phyloP scores from a whole-genome alignment of 495 filamentous ascomycete genomes.

The Oidiodendron maius region DNA sequence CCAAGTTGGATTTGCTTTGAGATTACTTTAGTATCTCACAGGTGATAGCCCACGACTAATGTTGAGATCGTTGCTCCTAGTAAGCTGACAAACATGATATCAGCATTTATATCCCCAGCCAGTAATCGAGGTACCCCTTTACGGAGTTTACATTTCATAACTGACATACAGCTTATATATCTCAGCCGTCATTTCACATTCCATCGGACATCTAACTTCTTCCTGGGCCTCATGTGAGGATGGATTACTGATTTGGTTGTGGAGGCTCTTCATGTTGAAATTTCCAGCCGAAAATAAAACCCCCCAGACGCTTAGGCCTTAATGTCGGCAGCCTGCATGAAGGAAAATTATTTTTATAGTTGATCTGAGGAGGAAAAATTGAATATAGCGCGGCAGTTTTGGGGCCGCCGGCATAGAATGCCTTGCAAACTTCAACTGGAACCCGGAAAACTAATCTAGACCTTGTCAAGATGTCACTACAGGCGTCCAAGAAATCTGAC shows the following conservation, averaged over 20 bases:
- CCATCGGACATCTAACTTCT: conserved; percentile 1
- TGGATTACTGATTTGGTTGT: not conserved
- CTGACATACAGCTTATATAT: conserved; percentile 14
- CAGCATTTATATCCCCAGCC: too few relatives aligned
- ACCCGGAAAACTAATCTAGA: not conserved
- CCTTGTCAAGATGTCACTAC: not conserved
- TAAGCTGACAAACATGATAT: too few relatives aligned
- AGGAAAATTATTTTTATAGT: not conserved
- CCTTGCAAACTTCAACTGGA: not conserved
- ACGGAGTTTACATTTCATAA: too few relatives aligned
- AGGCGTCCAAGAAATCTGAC: not conserved
- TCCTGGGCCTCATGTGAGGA: not conserved
- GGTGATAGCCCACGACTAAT: not conserved
- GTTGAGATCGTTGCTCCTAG: conserved; percentile 17
- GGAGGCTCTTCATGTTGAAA: not conserved
- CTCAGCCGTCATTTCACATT: conserved; percentile 11
- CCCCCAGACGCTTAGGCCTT: not conserved
- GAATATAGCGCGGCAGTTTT: not conserved
- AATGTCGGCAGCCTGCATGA: not conserved
- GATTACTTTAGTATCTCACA: not conserved
- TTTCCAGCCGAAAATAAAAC: not conserved
- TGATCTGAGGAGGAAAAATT: not conserved
- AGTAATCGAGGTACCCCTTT: too few relatives aligned
- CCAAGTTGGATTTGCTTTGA: conserved; percentile 1
- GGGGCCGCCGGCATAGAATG: not conserved